Evolutionary conservation across 2,329 filamentous ascomycete genomes (phyloP).

Genomic region (Fusarium aywerte): DNA sequence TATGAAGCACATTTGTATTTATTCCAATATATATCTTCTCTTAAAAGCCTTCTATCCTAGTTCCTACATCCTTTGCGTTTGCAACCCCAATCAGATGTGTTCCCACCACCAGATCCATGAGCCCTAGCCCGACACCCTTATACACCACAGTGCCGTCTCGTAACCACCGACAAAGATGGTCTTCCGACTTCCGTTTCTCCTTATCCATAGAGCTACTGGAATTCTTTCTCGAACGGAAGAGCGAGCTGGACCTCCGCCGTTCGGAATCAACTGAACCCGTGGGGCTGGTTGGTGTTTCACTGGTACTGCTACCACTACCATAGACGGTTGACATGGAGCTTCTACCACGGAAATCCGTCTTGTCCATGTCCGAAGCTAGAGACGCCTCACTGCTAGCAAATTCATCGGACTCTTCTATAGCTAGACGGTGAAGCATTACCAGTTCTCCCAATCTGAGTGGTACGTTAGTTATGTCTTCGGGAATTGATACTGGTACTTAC

Average conservation of each 20-base stretch:
- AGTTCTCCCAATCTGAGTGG: constrained; percentile 77
- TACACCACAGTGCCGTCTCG: constrained; percentile 73
- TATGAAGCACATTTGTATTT: constrained; percentile 31
- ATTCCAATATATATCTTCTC: neutral
- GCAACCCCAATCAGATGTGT: constrained; percentile 67
- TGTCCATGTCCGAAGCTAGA: constrained; percentile 49
- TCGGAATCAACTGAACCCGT: constrained; percentile 47
- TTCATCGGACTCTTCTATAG: constrained; percentile 55
- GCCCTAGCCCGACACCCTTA: constrained; percentile 73
- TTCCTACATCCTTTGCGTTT: constrained; percentile 64
- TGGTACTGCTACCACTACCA: constrained; percentile 35
- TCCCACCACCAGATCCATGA: constrained; percentile 74
- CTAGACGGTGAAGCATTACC: constrained; percentile 66
- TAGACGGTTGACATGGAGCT: constrained; percentile 58
- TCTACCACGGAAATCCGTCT: constrained; percentile 51
- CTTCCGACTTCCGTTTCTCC: constrained; percentile 58
- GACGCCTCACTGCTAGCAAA: constrained; percentile 47
- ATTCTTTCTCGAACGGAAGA: constrained; percentile 47
- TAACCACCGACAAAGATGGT: constrained; percentile 66
- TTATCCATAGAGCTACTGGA: constrained; percentile 46
- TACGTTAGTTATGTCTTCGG: constrained; percentile 18
- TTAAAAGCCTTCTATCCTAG: constrained; percentile 63
- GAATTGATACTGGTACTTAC: constrained; percentile 53
- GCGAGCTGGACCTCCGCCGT: constrained; percentile 50
- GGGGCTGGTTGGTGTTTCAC: constrained; percentile 48